Percentiles rank a stretch among this genome's conserved stretches.
Evolutionary conservation across 495 filamentous ascomycete species (phyloP).

Genomic region (Podospora tetraspora): DNA sequence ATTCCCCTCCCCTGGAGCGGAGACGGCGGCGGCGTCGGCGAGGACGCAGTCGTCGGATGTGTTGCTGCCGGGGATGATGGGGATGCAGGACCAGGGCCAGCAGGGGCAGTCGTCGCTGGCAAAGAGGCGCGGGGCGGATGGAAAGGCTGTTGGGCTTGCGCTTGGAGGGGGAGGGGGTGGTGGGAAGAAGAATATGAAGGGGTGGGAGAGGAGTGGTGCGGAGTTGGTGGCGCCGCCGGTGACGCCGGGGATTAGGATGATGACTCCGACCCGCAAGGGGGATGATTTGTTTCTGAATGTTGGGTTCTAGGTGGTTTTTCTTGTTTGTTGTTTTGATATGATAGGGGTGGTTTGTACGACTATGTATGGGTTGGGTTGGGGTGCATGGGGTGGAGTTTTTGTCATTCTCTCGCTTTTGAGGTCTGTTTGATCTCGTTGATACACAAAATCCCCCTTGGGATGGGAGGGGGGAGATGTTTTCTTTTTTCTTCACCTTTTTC

Average conservation of each 20-base stretch:
- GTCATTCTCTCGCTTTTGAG: background rate
- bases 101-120: slow-evolving; percentile 27
- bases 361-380: background rate
- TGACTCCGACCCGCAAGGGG: slow-evolving; percentile 44
- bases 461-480: background rate
- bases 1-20: too few relatives aligned
- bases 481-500: background rate
- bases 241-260: slow-evolving; percentile 46
- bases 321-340: background rate
- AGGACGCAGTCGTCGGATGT: background rate
- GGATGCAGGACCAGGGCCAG: background rate
- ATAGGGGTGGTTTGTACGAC: background rate
- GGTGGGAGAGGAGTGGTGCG: slow-evolving; percentile 14
- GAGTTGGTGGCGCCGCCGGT: slow-evolving; percentile 22
- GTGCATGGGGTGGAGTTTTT: slow-evolving; percentile 4
- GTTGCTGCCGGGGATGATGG: background rate
- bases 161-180: slow-evolving; percentile 19
- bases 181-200: slow-evolving; percentile 17
- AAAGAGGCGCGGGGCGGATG: slow-evolving; percentile 44
- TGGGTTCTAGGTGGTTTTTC: background rate
- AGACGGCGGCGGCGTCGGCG: background rate
- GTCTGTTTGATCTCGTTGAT: background rate
- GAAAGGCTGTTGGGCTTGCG: slow-evolving; percentile 36
- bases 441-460: background rate
- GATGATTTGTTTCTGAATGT: slow-evolving; percentile 44